Conservation (phyloP, 768 basidiomycete genomes). For the Austroboletus eburneus region DNA sequence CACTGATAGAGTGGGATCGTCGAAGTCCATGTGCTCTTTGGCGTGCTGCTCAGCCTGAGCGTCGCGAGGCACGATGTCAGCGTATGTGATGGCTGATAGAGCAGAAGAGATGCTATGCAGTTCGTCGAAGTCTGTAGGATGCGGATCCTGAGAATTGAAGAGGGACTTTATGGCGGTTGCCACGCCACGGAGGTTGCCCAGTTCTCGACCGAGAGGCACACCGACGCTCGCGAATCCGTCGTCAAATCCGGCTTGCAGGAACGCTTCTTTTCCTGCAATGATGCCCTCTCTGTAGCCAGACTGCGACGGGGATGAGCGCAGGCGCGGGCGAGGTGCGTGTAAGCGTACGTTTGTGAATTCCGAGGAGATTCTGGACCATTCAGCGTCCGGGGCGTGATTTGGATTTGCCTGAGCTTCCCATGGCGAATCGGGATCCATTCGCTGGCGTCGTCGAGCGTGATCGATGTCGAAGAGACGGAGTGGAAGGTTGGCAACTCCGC, state of each 20-base stretch:
- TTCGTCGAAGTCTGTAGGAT: slow-evolving; percentile 32
- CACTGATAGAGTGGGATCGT: slow-evolving; percentile 28
- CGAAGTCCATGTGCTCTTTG: slow-evolving; percentile 50
- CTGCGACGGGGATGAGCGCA: slow-evolving; percentile 36
- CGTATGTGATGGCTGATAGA: slow-evolving; percentile 60
- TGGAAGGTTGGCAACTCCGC: no score
- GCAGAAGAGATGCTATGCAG: slow-evolving; percentile 49
- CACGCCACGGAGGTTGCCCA: slow-evolving; percentile 75
- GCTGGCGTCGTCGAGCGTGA: not conserved
- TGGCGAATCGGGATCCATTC: slow-evolving; percentile 42
- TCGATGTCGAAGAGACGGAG: not conserved
- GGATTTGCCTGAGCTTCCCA: slow-evolving; percentile 59
- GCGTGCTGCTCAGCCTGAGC: slow-evolving; percentile 77
- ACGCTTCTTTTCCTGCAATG: slow-evolving; percentile 82
- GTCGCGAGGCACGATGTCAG: slow-evolving; percentile 73
- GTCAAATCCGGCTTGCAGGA: slow-evolving; percentile 89
- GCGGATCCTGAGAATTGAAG: slow-evolving; percentile 34
- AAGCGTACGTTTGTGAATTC: slow-evolving; percentile 65
- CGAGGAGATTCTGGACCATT: slow-evolving; percentile 65
- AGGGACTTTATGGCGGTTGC: slow-evolving; percentile 60
- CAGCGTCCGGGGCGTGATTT: slow-evolving; percentile 39
- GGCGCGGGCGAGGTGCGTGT: not conserved
- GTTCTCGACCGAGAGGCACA: slow-evolving; percentile 66
- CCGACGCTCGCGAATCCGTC: slow-evolving; percentile 72
- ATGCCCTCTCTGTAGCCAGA: slow-evolving; percentile 97